A percentile compares a stretch with the other conserved stretches of the same genome.
Conservation (phyloP, 2,329 filamentous ascomycete genomes). For the Fusarium nelsonii region DNA sequence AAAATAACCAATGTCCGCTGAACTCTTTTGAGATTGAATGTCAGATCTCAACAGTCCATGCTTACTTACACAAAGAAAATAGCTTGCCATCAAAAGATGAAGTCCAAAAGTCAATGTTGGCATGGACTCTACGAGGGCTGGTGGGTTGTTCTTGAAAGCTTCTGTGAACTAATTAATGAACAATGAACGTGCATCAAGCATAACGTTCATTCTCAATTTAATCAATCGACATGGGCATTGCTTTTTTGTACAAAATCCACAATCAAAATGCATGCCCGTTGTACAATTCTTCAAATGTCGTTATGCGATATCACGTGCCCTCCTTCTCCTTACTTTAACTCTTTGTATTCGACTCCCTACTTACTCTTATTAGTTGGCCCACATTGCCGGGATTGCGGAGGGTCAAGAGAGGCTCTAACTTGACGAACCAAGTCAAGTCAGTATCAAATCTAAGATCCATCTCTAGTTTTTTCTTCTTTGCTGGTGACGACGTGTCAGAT, state of each 20-base stretch:
- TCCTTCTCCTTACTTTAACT: slow-evolving; percentile 18
- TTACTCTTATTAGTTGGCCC: slow-evolving; percentile 24
- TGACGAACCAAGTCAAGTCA: slow-evolving; percentile 5
- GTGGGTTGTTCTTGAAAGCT: background rate
- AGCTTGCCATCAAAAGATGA: background rate
- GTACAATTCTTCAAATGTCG: background rate
- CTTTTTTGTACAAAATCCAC: slow-evolving; percentile 2
- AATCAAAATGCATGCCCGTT: slow-evolving; percentile 1
- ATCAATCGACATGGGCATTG: background rate
- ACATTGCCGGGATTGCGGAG: slow-evolving; percentile 19
- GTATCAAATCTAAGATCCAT: slow-evolving; percentile 37
- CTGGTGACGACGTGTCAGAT: slow-evolving; percentile 31
- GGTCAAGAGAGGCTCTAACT: slow-evolving; percentile 21
- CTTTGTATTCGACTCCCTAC: slow-evolving; percentile 10
- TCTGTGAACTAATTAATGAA: background rate
- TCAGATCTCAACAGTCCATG: background rate
- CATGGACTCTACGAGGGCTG: background rate
- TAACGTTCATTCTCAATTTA: background rate
- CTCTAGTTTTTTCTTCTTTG: slow-evolving; percentile 38
- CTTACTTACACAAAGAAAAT: background rate
- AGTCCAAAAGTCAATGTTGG: background rate
- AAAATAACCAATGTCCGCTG: background rate
- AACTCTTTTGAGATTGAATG: background rate
- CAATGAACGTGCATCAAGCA: slow-evolving; percentile 1
- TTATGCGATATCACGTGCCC: background rate